Percentiles rank a stretch among this genome's conserved stretches.
Evolutionary conservation across 1,284 basidiomycete genomes (phyloP).

Genomic region (Meripilus lineatus): DNA sequence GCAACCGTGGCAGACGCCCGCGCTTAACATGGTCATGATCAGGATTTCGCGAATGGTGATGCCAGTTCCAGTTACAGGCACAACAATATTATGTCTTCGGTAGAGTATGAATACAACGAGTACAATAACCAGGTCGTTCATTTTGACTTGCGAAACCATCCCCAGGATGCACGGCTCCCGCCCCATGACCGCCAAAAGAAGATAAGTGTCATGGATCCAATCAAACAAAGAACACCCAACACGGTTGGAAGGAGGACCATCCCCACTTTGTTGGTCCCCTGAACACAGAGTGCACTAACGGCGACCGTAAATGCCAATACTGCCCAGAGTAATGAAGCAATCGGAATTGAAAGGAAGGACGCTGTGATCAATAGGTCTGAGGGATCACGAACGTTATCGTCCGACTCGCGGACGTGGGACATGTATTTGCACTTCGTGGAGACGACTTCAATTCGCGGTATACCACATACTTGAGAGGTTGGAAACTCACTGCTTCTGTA

Average conservation of each 20-base stretch:
- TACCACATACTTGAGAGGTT: not conserved
- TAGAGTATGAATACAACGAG: too few species aligned
- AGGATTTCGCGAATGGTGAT: too few species aligned
- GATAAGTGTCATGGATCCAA: conserved; percentile 10
- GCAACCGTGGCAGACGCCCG: too few species aligned
- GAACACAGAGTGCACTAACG: conserved; percentile 6
- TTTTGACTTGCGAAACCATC: too few species aligned
- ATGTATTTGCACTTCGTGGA: conserved; percentile 7
- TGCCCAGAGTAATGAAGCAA: conserved; percentile 12
- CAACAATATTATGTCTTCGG: too few species aligned
- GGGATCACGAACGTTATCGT: conserved; percentile 5
- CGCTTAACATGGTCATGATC: too few species aligned
- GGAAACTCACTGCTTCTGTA: conserved; percentile 4
- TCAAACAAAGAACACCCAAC: conserved; percentile 10
- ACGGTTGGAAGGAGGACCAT: conserved; percentile 2
- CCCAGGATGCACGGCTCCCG: too few species aligned
- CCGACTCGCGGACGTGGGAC: conserved; percentile 6
- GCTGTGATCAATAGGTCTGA: conserved; percentile 7
- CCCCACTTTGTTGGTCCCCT: conserved; percentile 1
- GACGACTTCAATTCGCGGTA: not conserved
- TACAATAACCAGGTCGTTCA: too few species aligned
- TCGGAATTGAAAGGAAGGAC: conserved; percentile 8
- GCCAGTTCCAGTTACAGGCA: too few species aligned
- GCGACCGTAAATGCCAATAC: conserved; percentile 8
- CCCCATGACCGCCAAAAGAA: conserved; percentile 19